A percentile compares a stretch with the other conserved stretches of the same genome.
These are phyloP conservation scores for Podila minutissima DNA, from an alignment of 192 early-diverging fungal genomes.

Conservation along the genomic window DNA sequence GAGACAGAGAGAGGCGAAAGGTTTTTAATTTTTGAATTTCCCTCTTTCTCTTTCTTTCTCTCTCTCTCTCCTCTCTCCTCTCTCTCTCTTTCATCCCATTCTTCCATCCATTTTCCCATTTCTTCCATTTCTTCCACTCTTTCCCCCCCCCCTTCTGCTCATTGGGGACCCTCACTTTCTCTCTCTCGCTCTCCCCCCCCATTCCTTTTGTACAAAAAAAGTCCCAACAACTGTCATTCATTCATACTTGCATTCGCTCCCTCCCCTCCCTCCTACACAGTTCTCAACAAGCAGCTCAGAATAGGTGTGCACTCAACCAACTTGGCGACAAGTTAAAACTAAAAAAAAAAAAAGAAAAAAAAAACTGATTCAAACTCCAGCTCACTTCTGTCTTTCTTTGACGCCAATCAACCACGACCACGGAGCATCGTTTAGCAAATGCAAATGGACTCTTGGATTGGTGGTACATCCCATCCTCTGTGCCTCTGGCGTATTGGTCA, in stretches of 20 bases:
- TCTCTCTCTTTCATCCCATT: not conserved
- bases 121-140: slow-evolving; percentile 1
- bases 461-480: not conserved
- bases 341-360: too few relatives aligned
- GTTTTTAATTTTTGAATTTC: not conserved
- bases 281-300: too few relatives aligned
- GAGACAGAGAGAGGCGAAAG: not conserved
- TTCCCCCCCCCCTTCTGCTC: not conserved
- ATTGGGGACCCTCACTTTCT: not conserved
- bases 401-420: not conserved
- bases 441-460: not conserved
- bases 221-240: not conserved
- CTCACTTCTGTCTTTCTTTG: not conserved
- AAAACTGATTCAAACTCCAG: too few relatives aligned
- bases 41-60: not conserved
- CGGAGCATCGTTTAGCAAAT: not conserved
- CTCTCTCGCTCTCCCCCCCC: not conserved
- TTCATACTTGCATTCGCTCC: not conserved
- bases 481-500: not conserved
- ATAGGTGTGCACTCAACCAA: too few relatives aligned
- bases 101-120: not conserved
- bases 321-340: too few relatives aligned
- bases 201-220: not conserved
- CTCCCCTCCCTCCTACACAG: not conserved
- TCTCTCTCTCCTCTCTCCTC: not conserved